A percentile compares a stretch with the other conserved stretches of the same genome.
Conservation (phyloP, 192 early-diverging fungal species). For the Coemansia javaensis region DNA sequence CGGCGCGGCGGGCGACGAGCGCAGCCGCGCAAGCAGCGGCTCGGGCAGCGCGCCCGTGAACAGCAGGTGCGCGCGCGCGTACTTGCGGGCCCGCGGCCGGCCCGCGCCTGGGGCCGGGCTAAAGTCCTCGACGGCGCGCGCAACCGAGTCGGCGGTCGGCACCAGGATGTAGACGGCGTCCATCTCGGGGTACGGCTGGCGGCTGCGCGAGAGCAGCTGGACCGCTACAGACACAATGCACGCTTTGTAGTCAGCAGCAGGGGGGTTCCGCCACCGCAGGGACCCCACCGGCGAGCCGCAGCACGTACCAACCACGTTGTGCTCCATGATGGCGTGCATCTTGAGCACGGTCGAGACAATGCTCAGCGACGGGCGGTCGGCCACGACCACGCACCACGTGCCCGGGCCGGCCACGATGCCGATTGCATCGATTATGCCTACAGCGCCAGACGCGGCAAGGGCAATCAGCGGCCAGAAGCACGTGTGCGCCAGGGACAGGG, state of each 20-base stretch:
- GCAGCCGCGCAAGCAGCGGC: slow-evolving; percentile 28
- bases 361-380: slow-evolving; percentile 43
- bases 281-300: too few species aligned
- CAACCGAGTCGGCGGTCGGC: slow-evolving; percentile 38
- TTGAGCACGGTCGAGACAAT: slow-evolving; percentile 45
- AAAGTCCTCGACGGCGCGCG: slow-evolving; percentile 45
- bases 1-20: slow-evolving; percentile 31
- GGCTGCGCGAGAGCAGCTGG: slow-evolving; percentile 36
- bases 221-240: slow-evolving; percentile 22
- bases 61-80: slow-evolving; percentile 43
- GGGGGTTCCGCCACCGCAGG: too few species aligned
- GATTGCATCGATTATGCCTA: slow-evolving; percentile 47
- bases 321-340: slow-evolving; percentile 44
- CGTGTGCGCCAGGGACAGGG: too few species aligned
- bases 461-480: not conserved
- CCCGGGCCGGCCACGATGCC: slow-evolving; percentile 17
- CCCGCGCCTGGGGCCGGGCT: not conserved
- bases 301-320: slow-evolving; percentile 43
- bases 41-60: slow-evolving; percentile 47
- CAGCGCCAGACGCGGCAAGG: not conserved
- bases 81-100: slow-evolving; percentile 6
- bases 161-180: slow-evolving; percentile 51
- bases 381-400: slow-evolving; percentile 49
- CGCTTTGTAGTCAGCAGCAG: too few species aligned
- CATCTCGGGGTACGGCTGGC: slow-evolving; percentile 44